Percentiles rank a stretch among this genome's conserved stretches.
Evolutionary conservation across 1,284 basidiomycete species (phyloP).

Genomic region (Ceratobasidium sp.): DNA sequence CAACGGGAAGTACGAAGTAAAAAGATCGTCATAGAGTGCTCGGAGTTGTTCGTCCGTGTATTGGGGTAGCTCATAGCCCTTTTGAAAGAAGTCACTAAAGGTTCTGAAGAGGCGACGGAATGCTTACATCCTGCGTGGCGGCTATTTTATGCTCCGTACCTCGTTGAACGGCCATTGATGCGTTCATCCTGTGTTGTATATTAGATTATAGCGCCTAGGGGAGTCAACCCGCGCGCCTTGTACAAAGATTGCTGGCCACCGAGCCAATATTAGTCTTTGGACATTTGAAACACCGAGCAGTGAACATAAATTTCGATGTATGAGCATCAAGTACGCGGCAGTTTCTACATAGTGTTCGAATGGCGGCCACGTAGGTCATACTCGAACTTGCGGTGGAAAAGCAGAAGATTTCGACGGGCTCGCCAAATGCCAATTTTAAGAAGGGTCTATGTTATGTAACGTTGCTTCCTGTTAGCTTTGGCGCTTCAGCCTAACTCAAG

Average conservation of each 20-base stretch:
- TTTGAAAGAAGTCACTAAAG: background rate
- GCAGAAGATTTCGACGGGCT: too few species aligned
- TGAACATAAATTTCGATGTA: conserved; percentile 11
- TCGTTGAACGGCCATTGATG: conserved; percentile 11
- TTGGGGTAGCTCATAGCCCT: background rate
- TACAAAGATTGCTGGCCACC: background rate
- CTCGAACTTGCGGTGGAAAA: background rate
- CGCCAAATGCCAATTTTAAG: too few species aligned
- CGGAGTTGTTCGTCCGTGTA: conserved; percentile 40
- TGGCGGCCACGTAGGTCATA: background rate
- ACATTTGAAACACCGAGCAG: conserved; percentile 15
- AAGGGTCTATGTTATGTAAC: too few species aligned
- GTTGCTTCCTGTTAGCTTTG: too few species aligned
- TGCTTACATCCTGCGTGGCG: background rate
- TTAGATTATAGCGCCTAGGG: background rate
- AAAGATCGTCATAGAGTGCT: conserved; percentile 34
- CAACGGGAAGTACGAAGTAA: conserved; percentile 14
- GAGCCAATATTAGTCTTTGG: background rate
- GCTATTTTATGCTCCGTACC: background rate
- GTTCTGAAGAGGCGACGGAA: background rate
- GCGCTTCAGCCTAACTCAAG: too few species aligned
- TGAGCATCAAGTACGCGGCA: conserved; percentile 27
- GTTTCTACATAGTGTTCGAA: conserved; percentile 15
- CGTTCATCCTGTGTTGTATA: background rate
- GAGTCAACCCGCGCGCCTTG: background rate